Percentiles rank a stretch among this genome's conserved stretches.
Conservation (phyloP, 495 filamentous ascomycete species). For the Xylaria flabelliformis region DNA sequence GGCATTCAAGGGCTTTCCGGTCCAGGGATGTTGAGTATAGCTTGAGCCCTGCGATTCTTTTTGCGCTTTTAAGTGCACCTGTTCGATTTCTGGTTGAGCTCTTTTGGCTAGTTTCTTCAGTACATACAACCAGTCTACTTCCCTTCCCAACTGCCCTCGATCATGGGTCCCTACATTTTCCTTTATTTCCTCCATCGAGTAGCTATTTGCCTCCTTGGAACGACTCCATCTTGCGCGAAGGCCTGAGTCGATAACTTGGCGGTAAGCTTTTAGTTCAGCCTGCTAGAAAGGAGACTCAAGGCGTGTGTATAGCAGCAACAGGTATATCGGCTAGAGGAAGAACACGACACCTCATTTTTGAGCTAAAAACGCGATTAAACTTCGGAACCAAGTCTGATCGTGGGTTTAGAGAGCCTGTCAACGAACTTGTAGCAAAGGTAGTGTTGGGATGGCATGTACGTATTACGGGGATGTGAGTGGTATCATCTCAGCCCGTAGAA, state of each 20-base stretch:
- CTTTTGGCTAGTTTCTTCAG: neutral
- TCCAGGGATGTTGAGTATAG: slow-evolving; percentile 8
- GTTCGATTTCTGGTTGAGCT: neutral
- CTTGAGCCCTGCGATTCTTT: slow-evolving; percentile 3
- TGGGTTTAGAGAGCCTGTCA: too few relatives aligned
- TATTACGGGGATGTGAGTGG: too few relatives aligned
- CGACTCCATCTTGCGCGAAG: neutral
- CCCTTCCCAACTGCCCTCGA: neutral
- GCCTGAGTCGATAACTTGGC: neutral
- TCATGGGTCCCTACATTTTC: neutral
- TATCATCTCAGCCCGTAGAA: too few relatives aligned
- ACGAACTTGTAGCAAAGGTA: too few relatives aligned
- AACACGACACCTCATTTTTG: neutral
- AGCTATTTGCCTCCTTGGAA: neutral
- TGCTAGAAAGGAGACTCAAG: neutral
- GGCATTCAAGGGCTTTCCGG: slow-evolving; percentile 11
- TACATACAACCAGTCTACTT: neutral
- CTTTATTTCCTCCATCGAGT: too few relatives aligned
- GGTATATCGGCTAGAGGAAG: neutral
- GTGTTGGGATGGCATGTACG: too few relatives aligned
- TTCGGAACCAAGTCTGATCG: too few relatives aligned
- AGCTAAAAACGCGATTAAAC: neutral
- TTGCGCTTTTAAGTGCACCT: neutral
- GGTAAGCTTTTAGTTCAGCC: neutral
- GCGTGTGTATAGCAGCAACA: neutral